A percentile compares a stretch with the other conserved stretches of the same genome.
phyloP scores from a whole-genome alignment of 176 grass and related monocot genomes.

The Hsuehochloa calcarea region DNA sequence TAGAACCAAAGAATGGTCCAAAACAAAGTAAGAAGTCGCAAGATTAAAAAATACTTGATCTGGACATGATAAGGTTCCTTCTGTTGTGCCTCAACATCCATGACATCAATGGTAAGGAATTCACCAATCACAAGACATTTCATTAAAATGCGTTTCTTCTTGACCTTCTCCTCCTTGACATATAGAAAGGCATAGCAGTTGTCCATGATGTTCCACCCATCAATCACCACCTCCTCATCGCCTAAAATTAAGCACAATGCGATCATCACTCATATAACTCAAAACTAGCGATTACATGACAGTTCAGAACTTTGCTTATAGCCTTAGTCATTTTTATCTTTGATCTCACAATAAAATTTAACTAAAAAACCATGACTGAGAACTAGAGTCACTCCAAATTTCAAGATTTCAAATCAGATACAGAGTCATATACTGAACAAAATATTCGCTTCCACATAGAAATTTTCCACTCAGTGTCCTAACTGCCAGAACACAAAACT shows the following conservation, averaged over 20 bases:
- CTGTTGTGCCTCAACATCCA: conserved; percentile 50
- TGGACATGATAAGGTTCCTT: conserved; percentile 58
- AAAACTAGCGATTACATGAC: conserved; percentile 10
- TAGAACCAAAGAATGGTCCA: not conserved
- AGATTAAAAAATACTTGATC: conserved; percentile 57
- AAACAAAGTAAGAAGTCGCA: not conserved
- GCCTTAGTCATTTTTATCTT: not conserved
- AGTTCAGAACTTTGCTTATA: not conserved
- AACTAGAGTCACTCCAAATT: not conserved
- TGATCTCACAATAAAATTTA: not conserved
- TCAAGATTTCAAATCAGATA: not conserved
- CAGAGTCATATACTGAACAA: not conserved
- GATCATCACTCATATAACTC: not conserved
- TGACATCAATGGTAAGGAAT: conserved; percentile 59
- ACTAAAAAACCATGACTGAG: not conserved
- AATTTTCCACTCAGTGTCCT: not conserved
- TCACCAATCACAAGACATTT: conserved; percentile 72
- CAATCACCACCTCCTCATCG: conserved; percentile 63
- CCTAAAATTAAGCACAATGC: conserved; percentile 15
- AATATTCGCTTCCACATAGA: not conserved
- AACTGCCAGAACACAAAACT: not conserved
- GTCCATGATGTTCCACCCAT: conserved; percentile 79
- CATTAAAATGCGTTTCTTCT: conserved; percentile 57
- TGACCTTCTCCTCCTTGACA: conserved; percentile 59
- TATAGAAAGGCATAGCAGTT: conserved; percentile 74